These are phyloP conservation scores for Staphylotrichum longicolle DNA, from an alignment of 495 filamentous ascomycete genomes.

Conservation along the genomic window DNA sequence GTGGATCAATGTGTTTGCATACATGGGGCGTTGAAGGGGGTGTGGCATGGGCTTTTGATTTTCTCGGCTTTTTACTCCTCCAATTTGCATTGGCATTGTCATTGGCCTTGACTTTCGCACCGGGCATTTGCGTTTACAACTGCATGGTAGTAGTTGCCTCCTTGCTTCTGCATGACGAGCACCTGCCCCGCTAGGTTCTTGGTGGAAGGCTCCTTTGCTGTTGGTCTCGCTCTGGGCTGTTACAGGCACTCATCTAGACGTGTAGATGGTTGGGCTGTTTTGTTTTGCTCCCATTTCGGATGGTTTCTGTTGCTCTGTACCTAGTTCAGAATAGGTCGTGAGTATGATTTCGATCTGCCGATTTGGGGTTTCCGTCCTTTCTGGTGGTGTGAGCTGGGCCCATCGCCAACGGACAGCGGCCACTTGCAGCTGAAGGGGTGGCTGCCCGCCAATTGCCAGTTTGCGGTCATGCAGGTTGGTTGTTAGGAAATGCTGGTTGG, in stretches of 20 bases:
- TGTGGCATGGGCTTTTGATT: not conserved
- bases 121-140: not conserved
- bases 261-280: not conserved
- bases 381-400: no score
- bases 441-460: no score
- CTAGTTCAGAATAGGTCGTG: not conserved
- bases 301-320: not conserved
- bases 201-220: not conserved
- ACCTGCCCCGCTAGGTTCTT: not conserved
- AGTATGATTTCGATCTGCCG: no score
- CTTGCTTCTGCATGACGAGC: no score
- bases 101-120: not conserved
- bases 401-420: no score
- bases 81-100: slow-evolving; percentile 1
- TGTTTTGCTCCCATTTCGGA: not conserved
- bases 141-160: not conserved
- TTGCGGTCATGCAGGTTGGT: no score
- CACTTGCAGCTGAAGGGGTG: no score
- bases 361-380: no score
- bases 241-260: not conserved
- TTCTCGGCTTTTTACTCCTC: not conserved
- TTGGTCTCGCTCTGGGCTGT: not conserved
- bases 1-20: slow-evolving; percentile 5
- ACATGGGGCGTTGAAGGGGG: slow-evolving; percentile 14
- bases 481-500: no score